These are phyloP conservation scores for Arctium minus DNA, from an alignment of 129 eudicot species.

Conservation along the genomic window DNA sequence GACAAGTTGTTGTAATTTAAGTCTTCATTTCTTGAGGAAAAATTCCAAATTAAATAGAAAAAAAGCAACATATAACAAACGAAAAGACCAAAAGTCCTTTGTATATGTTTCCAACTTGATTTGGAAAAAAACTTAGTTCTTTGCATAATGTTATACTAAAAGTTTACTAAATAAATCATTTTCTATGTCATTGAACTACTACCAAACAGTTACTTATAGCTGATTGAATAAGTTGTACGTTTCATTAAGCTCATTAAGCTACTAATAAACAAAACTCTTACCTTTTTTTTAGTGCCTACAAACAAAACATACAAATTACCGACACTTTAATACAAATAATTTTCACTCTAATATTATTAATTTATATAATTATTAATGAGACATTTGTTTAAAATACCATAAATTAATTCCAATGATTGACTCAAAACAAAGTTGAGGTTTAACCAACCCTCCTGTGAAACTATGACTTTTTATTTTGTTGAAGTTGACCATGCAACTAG, in stretches of 20 bases:
- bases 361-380: no score
- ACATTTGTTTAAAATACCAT: no score
- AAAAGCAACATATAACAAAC: slow-evolving; percentile 11
- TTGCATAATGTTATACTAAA: no score
- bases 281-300: background rate
- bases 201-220: no score
- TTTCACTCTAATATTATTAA: background rate
- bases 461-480: background rate
- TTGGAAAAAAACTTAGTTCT: background rate
- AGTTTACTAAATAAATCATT: no score
- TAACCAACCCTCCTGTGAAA: background rate
- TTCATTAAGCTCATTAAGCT: no score
- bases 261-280: no score
- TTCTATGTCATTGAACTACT: no score
- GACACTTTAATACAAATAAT: background rate
- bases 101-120: background rate
- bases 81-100: background rate
- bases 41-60: background rate
- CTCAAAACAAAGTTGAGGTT: background rate
- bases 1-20: background rate
- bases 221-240: no score
- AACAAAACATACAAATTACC: background rate
- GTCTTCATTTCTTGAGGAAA: background rate
- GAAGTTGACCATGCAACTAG: slow-evolving; percentile 13
- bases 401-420: background rate